phyloP scores from a whole-genome alignment of 169 alveolate species.

The Cyclospora cayetanensis region DNA sequence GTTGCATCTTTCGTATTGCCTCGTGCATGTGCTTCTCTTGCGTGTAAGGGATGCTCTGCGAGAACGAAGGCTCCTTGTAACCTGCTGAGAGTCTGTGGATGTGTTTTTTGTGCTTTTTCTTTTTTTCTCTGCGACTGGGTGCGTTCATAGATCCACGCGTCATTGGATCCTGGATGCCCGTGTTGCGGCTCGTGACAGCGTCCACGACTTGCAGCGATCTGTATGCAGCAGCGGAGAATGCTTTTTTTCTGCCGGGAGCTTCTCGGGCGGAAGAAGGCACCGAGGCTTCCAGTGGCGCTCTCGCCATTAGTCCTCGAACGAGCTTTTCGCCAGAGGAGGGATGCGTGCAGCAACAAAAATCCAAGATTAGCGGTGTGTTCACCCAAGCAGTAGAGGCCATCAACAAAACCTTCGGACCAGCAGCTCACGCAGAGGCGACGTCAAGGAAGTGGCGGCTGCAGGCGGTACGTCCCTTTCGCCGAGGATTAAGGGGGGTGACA shows the following conservation, averaged over 20 bases:
- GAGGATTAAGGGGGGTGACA: no score
- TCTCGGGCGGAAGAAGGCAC: not conserved
- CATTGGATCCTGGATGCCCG: conserved; percentile 14
- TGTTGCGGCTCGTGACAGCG: not conserved
- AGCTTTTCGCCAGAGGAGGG: not conserved
- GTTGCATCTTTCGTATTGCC: no score
- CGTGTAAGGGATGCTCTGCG: no score
- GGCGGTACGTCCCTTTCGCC: not conserved
- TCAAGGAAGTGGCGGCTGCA: not conserved
- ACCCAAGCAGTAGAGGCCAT: conserved; percentile 14
- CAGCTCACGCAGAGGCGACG: not conserved
- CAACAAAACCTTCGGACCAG: not conserved
- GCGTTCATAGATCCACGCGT: not conserved
- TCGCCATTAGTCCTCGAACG: not conserved
- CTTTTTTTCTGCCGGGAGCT: not conserved
- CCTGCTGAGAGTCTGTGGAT: not conserved
- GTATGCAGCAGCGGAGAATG: conserved; percentile 3
- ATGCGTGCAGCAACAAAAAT: not conserved
- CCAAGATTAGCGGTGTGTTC: not conserved
- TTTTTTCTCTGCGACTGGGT: not conserved
- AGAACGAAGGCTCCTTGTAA: not conserved
- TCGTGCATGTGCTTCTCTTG: no score
- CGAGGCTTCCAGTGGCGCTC: not conserved
- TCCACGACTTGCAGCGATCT: conserved; percentile 42
- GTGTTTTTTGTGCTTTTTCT: not conserved